Base-by-base conservation (phyloP, 345 rosid genomes). In the Dipteronia sinensis region DNA sequence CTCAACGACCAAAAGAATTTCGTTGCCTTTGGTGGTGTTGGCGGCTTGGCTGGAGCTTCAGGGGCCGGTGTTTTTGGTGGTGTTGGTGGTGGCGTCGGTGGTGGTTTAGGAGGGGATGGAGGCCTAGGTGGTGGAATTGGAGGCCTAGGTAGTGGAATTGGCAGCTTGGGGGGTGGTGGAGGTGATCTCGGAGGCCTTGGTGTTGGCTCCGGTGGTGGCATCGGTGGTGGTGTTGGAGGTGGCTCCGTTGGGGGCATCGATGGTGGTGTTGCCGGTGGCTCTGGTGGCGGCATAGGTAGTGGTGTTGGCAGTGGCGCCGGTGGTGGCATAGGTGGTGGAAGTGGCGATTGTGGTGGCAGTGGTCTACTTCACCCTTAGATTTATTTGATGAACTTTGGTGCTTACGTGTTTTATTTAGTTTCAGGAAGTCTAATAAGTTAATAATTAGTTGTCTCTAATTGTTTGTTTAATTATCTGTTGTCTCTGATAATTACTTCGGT, bases 1-100 rank as follows among this genome's bases (percentile, higher is more conserved):
- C 90, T 89, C 19, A 79, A 83, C 31, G 93, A 89, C 87, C 88
- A 89, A 73, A 89, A 88, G 89, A 89, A 82, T 79, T 85, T 86
- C 47, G 67, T 81, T 46, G 85, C 78, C 11, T 89, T 69, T n/a
- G 89, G 77, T 79, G 91, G 93, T 0, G 78, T 89, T 27, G 93
- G 91, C 44, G 93, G 91, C 75, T 77, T 81, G 49, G 88, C 72
- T 44, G 79, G 79, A 22, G 76, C 76, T n/a, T 42, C 58, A 8
- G 79, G 71, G 0, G 85, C 81, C 16, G 75, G 29, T 4, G 67
- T 74, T 59, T 85, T 84, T 7, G 73, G 85, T 16, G 65, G 81
- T 17, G 80, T 71, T 0, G 87, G 85, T 20, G 83, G 72, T 1
- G 86, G 89, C 40, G 80, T 71, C 0, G 87, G 85, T 20, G 83